Evolutionary conservation across 305 asterid species (phyloP), one percentile per base, ranked within the genome.

Genomic region (Salvia sclarea): DNA sequence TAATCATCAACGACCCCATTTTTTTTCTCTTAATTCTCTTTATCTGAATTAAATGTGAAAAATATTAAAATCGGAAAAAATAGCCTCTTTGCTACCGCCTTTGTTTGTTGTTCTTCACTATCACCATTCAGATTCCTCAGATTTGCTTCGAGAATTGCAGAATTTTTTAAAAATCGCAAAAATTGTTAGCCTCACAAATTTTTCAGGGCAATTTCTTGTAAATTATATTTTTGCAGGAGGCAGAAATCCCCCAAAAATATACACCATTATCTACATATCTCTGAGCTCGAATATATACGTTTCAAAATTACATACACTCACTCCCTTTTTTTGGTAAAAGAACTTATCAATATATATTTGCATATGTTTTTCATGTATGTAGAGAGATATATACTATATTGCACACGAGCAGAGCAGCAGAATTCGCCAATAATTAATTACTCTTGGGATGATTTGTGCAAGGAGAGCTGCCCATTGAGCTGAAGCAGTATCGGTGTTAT

Each of bases 111-210:
- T 64, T 79, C 77, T 31, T 67, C 72, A 49, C 76, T 66, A 30
- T 71, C 77, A 24, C 72, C 68, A 69, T 64, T 48, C 66, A 57
- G 73, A 64, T 73, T 73, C 71, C 75, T 52, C 79, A 78, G 73
- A 78, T 81, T 78, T 75, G 81, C 61, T 47, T 24, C 53, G 12
- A 18, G 40, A 62, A 47, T 43, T 47, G 57, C 65, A 37, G 31
- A 13, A 57, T 58, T 17, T 5, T 35, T 10, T 61, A 70, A 61
- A 50, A 48, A 11, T 64, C 76, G 76, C n/a, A 47, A 53, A 62
- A 48, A 72, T 43, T 64, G 18, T 58, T 64, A 75, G 84, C 87
- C 87, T 75, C 81, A 69, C 50, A 77, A 62, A 54, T 6, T 63
- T 63, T 35, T 22, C 18, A 1, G n/a, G 47, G 33, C 41, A 50